Percentiles rank a stretch among this genome's conserved stretches.
Evolutionary conservation across 768 basidiomycete species (phyloP).

Genomic region (Asterophora lycoperdoides): DNA sequence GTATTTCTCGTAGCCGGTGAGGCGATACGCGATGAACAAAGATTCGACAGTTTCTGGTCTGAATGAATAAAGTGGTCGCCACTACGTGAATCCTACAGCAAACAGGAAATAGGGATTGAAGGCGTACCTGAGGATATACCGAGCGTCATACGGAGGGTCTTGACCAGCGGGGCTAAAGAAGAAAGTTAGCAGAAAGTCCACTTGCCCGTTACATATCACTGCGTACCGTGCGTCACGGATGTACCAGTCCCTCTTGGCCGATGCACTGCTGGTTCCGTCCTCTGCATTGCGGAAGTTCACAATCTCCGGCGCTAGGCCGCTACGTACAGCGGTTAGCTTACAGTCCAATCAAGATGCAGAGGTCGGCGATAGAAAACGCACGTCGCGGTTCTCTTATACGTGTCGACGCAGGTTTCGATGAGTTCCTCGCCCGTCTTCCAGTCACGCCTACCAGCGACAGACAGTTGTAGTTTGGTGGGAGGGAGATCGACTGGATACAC

Average conservation of each 20-base stretch:
- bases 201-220: no score
- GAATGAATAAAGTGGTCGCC: no score
- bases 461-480: conserved; percentile 57
- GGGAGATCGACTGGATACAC: conserved; percentile 55
- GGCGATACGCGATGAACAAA: conserved; percentile 84
- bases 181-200: not conserved
- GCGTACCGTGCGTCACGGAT: conserved; percentile 69
- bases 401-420: conserved; percentile 82
- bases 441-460: conserved; percentile 61
- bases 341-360: not conserved
- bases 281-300: conserved; percentile 69
- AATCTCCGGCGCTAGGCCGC: conserved; percentile 86
- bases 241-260: conserved; percentile 68
- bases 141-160: conserved; percentile 68
- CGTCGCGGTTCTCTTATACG: conserved; percentile 73
- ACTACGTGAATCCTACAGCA: not conserved
- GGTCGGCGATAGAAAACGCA: conserved; percentile 31
- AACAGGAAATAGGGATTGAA: not conserved
- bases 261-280: conserved; percentile 38
- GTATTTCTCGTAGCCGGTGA: conserved; percentile 81
- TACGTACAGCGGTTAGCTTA: conserved; percentile 21
- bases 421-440: conserved; percentile 82
- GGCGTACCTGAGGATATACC: conserved; percentile 81
- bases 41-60: conserved; percentile 12
- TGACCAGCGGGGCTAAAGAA: conserved; percentile 23